phyloP scores from a whole-genome alignment of 176 grass and related monocot genomes.

The Saccharum spontaneum region DNA sequence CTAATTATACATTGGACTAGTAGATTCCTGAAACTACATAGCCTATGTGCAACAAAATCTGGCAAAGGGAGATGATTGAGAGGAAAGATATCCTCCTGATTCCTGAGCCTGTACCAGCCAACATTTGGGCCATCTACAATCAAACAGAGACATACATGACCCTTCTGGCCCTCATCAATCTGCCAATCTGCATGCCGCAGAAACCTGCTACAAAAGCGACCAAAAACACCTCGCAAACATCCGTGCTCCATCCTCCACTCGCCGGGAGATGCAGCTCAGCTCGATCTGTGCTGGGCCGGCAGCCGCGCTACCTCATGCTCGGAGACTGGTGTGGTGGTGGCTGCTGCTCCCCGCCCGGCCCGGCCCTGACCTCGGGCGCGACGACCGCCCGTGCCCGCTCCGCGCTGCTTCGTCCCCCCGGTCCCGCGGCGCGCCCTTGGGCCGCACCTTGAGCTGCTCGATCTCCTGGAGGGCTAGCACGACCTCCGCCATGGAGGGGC shows the following conservation, averaged over 20 bases:
- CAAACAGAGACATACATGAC: background rate
- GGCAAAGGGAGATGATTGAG: background rate
- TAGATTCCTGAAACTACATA: background rate
- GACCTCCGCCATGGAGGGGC: constrained; percentile 47
- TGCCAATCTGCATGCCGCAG: background rate
- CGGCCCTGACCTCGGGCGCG: background rate
- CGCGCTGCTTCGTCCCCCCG: background rate
- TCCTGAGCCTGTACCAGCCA: background rate
- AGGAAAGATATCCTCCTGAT: background rate
- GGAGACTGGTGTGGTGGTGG: constrained; percentile 4
- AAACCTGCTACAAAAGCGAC: background rate
- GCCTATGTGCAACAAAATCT: background rate
- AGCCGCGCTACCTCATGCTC: background rate
- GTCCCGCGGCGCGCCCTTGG: background rate
- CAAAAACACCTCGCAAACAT: background rate
- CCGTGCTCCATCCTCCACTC: background rate
- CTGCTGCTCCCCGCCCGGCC: background rate
- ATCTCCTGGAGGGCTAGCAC: constrained; percentile 40
- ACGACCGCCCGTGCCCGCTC: background rate
- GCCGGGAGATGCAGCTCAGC: background rate
- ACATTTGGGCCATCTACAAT: constrained; percentile 1
- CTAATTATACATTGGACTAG: background rate
- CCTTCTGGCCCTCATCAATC: background rate
- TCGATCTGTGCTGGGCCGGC: background rate
- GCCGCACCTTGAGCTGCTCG: constrained; percentile 31